These are phyloP conservation scores for Hypsizygus marmoreus DNA, from an alignment of 768 basidiomycete genomes.

Conservation along the genomic window DNA sequence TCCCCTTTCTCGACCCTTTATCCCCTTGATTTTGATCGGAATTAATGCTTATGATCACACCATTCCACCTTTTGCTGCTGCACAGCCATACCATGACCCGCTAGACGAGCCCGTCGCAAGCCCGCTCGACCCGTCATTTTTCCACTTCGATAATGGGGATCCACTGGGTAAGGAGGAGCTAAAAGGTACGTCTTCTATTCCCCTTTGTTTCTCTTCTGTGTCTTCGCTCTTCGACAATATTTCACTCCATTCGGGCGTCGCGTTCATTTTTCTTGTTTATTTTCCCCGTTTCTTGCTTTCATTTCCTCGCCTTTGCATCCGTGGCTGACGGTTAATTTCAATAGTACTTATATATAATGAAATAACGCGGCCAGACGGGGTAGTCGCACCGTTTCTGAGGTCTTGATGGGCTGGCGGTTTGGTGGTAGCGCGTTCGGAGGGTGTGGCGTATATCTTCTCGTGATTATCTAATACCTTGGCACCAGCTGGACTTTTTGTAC, in stretches of 20 bases:
- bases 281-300: background rate
- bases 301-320: background rate
- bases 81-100: conserved; percentile 86
- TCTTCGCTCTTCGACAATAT: no score
- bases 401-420: conserved; percentile 1
- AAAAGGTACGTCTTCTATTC: conserved; percentile 56
- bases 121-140: conserved; percentile 75
- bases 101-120: conserved; percentile 86
- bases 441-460: no score
- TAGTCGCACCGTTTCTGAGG: conserved; percentile 17
- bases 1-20: conserved; percentile 10
- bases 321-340: no score
- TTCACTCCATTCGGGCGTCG: no score
- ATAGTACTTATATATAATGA: conserved; percentile 54
- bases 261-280: background rate
- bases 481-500: no score
- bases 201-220: no score
- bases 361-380: conserved; percentile 38
- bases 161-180: conserved; percentile 65
- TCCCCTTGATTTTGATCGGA: background rate
- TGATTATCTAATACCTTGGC: no score
- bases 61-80: background rate
- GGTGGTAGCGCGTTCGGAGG: no score
- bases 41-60: background rate
- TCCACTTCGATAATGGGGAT: conserved; percentile 78